Evolutionary conservation across 495 filamentous ascomycete genomes (phyloP), one percentile per base, ranked within the genome.

Genomic region (Lentithecium fluviatile): DNA sequence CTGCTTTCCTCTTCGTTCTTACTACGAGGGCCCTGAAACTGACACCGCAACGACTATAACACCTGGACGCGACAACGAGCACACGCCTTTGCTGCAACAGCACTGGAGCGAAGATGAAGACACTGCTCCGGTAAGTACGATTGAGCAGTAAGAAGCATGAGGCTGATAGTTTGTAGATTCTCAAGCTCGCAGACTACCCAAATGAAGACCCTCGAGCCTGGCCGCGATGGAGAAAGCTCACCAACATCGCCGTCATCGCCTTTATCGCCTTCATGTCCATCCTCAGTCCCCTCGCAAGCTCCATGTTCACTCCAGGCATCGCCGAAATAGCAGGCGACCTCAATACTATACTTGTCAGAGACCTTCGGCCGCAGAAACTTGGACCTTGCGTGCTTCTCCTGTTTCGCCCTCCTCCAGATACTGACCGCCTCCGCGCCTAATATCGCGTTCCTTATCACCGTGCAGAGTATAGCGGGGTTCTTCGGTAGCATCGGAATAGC

Each of bases 401-500:
- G 29, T 29, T 76, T 73, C 64, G 32, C 66, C 0, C 13, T 53
- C 34, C 71, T 77, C 45, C 71, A 69, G 38, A 69, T 77, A 15
- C 73, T 66, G 0, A 73, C 67, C 24, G 75, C 74, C 5, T 34
- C 66, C 11, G 55, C 66, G 13, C 48, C 68, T 19, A 70, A 61
- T 45, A 40, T 69, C 10, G 66, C 59, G 6, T 62, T 49, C 20
- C 55, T 75, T 46, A 53, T 60, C 34, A 26, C 26, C 34, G 57
- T 60, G 6, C 13, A 60, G 66, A 55, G 56, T 58, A 20, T 70
- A 69, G 10, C 63, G 66, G 20, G 74, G n/a, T 63, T 68, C 19
- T 71, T 73, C 25, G 74, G 66, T 8, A 63, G 67, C 2, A 66
- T 69, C 2, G 68, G 72, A 1, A 55, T 77, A 15, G 67, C 72